Base-by-base conservation (phyloP, 306 rosid species). In the Prunus kanzakura region DNA sequence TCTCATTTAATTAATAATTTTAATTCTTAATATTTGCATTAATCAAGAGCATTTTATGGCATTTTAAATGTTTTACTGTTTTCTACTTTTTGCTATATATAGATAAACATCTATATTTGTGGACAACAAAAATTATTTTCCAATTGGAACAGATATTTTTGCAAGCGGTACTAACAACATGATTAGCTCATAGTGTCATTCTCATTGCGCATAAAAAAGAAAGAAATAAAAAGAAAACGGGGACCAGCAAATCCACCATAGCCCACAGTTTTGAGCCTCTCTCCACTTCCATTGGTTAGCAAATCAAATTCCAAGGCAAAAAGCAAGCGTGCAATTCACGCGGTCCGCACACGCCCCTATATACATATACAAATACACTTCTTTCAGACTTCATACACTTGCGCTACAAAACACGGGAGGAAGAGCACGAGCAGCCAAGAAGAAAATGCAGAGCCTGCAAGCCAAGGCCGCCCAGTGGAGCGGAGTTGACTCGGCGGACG, bases 391-490 rank as follows among this genome's bases (percentile, higher is more conserved):
- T 5, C 41, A 35, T 1, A 35, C 41, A 6, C 41, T 35, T 9
- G 13, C 15, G 14, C 51, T 47, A 47, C 51, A 47, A 3, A 47
- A 47, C 6, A 50, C 55, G 15, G 38, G 8, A 32, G 38, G 7
- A 5, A 32, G 38, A 32, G 7, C 38, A 5, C 6, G 41, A 35
- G 41, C 41, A 35, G 8, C 55, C 8, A 58, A 20, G 30, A 9
- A 35, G 29, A 56, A 58, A 69, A 88, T 95, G 97, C 92, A 92
- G 86, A 75, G 81, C 64, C 80, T 95, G 72, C 97, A 92, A 79
- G 57, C 87, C 50, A 92, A 88, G 81, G 98, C 97, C 0, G 79
- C 90, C 38, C 92, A 95, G 76, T 90, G 94, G 97, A 92, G 97
- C 73, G 93, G 96, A 54, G 87, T 95, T 57, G 64, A 80, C 46